Evolutionary conservation across 2,329 filamentous ascomycete genomes (phyloP).

Genomic region (Corniculantispora saksenae): DNA sequence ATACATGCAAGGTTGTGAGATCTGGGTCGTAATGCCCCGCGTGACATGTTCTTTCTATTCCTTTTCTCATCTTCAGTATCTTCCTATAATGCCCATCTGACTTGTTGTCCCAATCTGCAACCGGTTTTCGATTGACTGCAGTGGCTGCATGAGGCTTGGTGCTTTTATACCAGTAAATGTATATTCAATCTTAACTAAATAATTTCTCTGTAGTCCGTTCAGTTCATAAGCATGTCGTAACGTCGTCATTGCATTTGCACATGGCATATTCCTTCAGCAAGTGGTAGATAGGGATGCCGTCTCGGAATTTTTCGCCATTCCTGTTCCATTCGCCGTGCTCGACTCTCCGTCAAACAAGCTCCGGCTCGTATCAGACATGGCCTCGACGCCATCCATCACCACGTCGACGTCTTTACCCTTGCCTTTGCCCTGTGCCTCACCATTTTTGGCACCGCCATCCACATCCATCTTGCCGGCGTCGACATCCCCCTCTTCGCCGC

Average conservation of each 20-base stretch:
- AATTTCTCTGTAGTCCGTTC: background rate
- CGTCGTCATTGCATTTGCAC: background rate
- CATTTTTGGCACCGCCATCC: constrained; percentile 18
- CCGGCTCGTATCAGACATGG: constrained; percentile 38
- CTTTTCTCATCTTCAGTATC: too few relatives aligned
- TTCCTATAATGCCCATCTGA: too few relatives aligned
- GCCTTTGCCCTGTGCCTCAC: constrained; percentile 20
- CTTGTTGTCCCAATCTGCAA: too few relatives aligned
- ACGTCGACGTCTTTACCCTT: constrained; percentile 15
- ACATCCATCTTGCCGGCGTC: constrained; percentile 19
- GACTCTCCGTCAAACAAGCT: constrained; percentile 40
- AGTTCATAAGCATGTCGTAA: background rate
- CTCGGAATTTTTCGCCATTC: constrained; percentile 38
- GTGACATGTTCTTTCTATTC: too few relatives aligned
- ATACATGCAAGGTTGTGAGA: too few relatives aligned
- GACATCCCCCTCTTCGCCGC: constrained; percentile 22
- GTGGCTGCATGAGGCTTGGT: too few relatives aligned
- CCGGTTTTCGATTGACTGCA: too few relatives aligned
- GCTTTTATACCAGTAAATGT: too few relatives aligned
- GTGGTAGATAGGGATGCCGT: constrained; percentile 39
- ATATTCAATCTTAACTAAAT: too few relatives aligned
- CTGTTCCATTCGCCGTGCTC: constrained; percentile 32
- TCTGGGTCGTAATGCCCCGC: too few relatives aligned
- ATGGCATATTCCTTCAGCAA: constrained; percentile 21
- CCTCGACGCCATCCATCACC: constrained; percentile 7